Evolutionary conservation across 352 stramenopile species (phyloP), one percentile per base, ranked within the genome.

Genomic region (Pythium aphanidermatum): DNA sequence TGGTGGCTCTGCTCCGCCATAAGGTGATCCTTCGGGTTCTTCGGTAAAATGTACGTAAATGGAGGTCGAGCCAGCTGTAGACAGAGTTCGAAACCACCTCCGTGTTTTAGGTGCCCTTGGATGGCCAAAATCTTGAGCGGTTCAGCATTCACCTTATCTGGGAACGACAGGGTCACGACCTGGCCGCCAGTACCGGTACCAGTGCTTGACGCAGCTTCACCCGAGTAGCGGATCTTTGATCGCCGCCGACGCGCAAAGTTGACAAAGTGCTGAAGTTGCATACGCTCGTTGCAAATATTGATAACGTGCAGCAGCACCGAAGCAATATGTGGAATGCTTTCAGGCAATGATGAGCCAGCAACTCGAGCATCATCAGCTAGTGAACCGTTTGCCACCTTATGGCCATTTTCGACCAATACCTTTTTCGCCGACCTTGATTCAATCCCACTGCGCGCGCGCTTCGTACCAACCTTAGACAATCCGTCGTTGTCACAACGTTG

Each of bases 201-300:
- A 14, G 53, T 65, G 13, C 54, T 60, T 14, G 77, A 79, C 24
- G 65, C 70, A 43, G 77, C 80, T 69, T 92, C 77, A 6, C 80
- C 80, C 27, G 77, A 88, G 49, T 92, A 92, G 19, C 76, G 74
- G 58, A 92, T 92, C 23, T 74, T 75, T 10, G 77, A 89, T 46
- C 83, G 82, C 57, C 81, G 77, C 19, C 81, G 75, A 8, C 77
- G 75, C 62, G 81, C 81, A 63, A 92, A 92, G 55, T 90, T 90
- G 26, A 92, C 78, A 37, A 89, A 92, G 50, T 92, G 81, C 48
- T 92, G 81, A 46, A 92, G 48, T 39, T 92, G 81, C 48, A 92
- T 90, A 26, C 81, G 73, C 46, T 92, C 81, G 27, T 70, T 84
- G 56, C 81, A 92, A 51, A 90, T 78, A 39, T 79, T 86, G 41